These are phyloP conservation scores for Elongisporangium undulatum DNA, from an alignment of 352 stramenopile species.

Conservation along the genomic window DNA sequence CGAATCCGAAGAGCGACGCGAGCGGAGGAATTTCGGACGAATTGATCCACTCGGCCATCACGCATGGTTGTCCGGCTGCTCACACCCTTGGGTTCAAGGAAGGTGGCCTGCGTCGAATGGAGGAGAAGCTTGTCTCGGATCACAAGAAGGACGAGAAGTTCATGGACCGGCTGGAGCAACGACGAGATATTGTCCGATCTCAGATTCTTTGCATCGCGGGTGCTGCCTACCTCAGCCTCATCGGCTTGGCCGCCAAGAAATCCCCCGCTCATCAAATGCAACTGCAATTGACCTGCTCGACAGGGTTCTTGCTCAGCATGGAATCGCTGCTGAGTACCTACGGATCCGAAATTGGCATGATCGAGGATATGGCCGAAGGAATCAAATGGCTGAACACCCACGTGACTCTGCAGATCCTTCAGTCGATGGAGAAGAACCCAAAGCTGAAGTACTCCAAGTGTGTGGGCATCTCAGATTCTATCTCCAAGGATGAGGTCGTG, in stretches of 20 bases:
- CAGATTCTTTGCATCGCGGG: slow-evolving; percentile 71
- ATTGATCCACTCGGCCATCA: slow-evolving; percentile 69
- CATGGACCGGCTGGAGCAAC: slow-evolving; percentile 66
- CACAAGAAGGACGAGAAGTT: slow-evolving; percentile 41
- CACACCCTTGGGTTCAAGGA: slow-evolving; percentile 85
- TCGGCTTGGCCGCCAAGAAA: slow-evolving; percentile 58
- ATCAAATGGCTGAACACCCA: slow-evolving; percentile 76
- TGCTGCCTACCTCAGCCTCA: slow-evolving; percentile 65
- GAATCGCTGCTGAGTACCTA: slow-evolving; percentile 93
- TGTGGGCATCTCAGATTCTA: slow-evolving; percentile 49
- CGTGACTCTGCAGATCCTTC: slow-evolving; percentile 77
- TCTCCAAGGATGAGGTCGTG: slow-evolving; percentile 52
- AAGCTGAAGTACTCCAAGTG: slow-evolving; percentile 74
- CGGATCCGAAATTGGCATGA: slow-evolving; percentile 95
- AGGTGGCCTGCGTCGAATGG: slow-evolving; percentile 61
- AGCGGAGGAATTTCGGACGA: slow-evolving; percentile 30
- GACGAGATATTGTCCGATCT: slow-evolving; percentile 74
- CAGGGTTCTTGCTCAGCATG: slow-evolving; percentile 89
- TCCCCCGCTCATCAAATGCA: slow-evolving; percentile 51
- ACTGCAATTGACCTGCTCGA: slow-evolving; percentile 60
- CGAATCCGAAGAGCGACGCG: slow-evolving; percentile 10
- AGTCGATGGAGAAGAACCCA: slow-evolving; percentile 42
- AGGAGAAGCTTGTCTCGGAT: slow-evolving; percentile 37
- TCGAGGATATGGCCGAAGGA: slow-evolving; percentile 89
- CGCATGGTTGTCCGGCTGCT: slow-evolving; percentile 74